Evolutionary conservation across 495 filamentous ascomycete species (phyloP).

Genomic region (Penicillium arizonense): DNA sequence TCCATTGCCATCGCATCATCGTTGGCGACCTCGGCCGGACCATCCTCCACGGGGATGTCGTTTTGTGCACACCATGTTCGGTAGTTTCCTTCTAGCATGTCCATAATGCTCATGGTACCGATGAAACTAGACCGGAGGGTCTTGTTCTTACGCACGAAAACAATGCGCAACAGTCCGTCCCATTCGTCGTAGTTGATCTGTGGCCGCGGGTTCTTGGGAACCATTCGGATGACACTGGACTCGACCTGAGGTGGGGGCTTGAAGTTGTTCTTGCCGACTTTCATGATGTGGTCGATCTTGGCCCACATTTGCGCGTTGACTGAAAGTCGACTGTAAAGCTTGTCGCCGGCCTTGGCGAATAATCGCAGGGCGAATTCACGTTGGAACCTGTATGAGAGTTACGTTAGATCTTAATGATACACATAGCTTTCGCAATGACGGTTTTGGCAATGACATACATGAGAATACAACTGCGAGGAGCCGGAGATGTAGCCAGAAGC

Average conservation of each 20-base stretch:
- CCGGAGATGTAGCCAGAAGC: slow-evolving; percentile 73
- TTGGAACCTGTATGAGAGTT: slow-evolving; percentile 40
- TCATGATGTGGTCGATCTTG: slow-evolving; percentile 82
- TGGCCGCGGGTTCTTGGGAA: slow-evolving; percentile 77
- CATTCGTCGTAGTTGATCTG: slow-evolving; percentile 91
- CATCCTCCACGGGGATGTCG: slow-evolving; percentile 74
- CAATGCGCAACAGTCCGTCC: slow-evolving; percentile 84
- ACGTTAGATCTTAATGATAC: slow-evolving; percentile 1
- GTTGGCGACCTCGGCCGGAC: slow-evolving; percentile 43
- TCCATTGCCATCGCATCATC: slow-evolving; percentile 45
- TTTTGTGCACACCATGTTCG: slow-evolving; percentile 84
- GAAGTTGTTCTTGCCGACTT: slow-evolving; percentile 93
- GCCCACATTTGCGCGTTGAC: slow-evolving; percentile 97
- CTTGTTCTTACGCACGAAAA: slow-evolving; percentile 76
- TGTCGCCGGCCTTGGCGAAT: slow-evolving; percentile 73
- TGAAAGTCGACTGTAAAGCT: slow-evolving; percentile 80
- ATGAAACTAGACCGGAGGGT: slow-evolving; percentile 77
- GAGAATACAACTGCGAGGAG: slow-evolving; percentile 75
- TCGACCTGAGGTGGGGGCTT: slow-evolving; percentile 91
- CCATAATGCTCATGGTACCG: slow-evolving; percentile 71
- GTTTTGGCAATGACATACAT: slow-evolving; percentile 53
- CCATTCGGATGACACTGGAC: slow-evolving; percentile 73
- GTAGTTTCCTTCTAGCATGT: slow-evolving; percentile 82
- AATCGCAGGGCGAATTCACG: slow-evolving; percentile 76
- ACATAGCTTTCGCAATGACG: not conserved